Base-by-base conservation (phyloP, 768 basidiomycete genomes). In the Boletus pseudopeckii region DNA sequence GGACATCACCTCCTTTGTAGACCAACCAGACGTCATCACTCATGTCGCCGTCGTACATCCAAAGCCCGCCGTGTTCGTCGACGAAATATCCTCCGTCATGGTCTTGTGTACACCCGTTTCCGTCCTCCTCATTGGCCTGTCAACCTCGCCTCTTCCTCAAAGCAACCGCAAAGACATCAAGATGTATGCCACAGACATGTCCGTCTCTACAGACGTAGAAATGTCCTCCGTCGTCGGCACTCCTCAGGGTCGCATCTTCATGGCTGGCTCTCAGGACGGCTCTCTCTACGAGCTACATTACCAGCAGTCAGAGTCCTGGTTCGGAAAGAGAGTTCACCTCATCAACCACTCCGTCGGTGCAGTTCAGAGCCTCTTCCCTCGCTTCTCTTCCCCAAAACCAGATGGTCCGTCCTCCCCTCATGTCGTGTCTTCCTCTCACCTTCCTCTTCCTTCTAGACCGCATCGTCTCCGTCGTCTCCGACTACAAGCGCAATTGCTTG, bases 251-350 rank as follows among this genome's bases (percentile, higher is more conserved):
- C 80, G 94, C 50, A 93, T 97, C 56, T 95, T 98, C 72, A 90
- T 96, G 88, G 81, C 81, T 48, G 91, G 91, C 14, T 76, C 80
- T 10, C 84, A 87, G 63, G 92, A 96, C 63, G 93, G 93, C 14
- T 84, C 86, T 65, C 72, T 98, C 49, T 97, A 96, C 70, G 96
- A 98, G 69, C 71, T 98, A 40, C 86, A 90, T 63, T 98, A 98
- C 70, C 90, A 92, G 63, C 85, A 88, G 60, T 88, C 80, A 57
- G 90, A 94, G 64, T 88, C 90, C 0, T 96, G 93, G 93, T 96
- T 97, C 72, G 87, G 85, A 41, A 92, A 92, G 69, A 80, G 85
- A 46, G 83, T 91, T 20, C 84, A 88, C 59, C 77, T 98, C 50
- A 79, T 91, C 66, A 96, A 97, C 62, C 91, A 94, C 64, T 91